Base-by-base conservation (phyloP, 1,284 basidiomycete genomes). In the Apiotrichum montevideense region DNA sequence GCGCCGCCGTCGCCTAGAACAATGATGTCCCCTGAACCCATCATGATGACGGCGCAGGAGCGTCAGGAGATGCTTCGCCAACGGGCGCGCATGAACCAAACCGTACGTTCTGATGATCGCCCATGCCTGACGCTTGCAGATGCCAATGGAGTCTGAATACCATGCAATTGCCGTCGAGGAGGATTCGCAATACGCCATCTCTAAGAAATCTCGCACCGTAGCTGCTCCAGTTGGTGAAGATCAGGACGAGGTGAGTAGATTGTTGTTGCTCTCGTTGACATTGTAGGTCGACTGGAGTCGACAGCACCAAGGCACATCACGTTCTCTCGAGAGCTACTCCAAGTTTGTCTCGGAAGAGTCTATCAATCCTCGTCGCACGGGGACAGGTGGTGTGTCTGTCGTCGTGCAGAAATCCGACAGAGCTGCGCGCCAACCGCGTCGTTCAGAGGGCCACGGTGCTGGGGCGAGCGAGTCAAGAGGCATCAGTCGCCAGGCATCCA, bases 311-410 rank as follows among this genome's bases (percentile, higher is more conserved):
- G 29, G 29, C 3, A 29, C 29, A 29, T 32, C 56, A 2, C 49
- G 61, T 7, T 54, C 59, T 10, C 46, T 47, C 9, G 63, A 63
- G 4, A 57, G 57, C 6, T 66, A 59, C 40, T 35, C 54, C 11
- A 50, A 61, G 35, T 70, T 59, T 49, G 53, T 74, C 34, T 52
- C 52, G 42, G 67, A 67, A 3, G 68, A 72, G 58, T 64, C 66
- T 2, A 56, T 58, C 40, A 61, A 56, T 7, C 68, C 58, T 8
- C 60, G 67, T 9, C 63, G 70, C 1, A 66, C 3, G 55, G 49
- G 57, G 8, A 55, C 13, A 0, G 65, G 61, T 2, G 66, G 63
- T 10, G 71, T 68, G 0, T 69, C 71, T 11, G 65, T 72, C 3
- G 55, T 53, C 3, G 40, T 56, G 33, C 4, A 29, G 32, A 33